Base-by-base conservation (phyloP, 345 rosid species). In the Eutrema yunnanense region DNA sequence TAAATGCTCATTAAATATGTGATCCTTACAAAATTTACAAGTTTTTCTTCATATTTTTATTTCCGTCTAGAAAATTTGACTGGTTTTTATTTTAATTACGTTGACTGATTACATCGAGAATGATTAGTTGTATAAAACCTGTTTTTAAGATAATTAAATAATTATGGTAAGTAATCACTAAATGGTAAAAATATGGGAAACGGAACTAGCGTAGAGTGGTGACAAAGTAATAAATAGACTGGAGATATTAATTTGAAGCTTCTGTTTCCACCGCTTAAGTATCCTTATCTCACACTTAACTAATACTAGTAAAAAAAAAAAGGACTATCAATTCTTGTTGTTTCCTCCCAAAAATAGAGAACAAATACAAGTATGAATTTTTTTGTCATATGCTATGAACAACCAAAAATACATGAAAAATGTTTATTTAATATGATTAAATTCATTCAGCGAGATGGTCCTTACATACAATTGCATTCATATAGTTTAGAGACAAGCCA, bases 371-470 rank as follows among this genome's bases (percentile, higher is more conserved):
- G 10, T 1, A 14, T 33, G 13, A 49, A 7, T 4, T 37, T n/a
- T 59, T 70, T 51, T 40, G 66, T 57, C 62, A 74, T 66, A 32
- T 67, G 48, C 68, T 34, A 51, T 47, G 19, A 50, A 50, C 44
- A 73, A 57, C 62, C 40, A 42, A 59, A 34, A 59, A 74, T 59
- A 16, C 52, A 57, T 53, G 59, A 55, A 64, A 64, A 16, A 11
- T 47, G 4, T 57, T 63, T 48, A 32, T 40, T 47, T 37, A 49
- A 38, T 52, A 11, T 30, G 2, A 44, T 50, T 37, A 59, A 26
- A 74, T 13, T 74, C 62, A 59, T 66, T 59, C 78, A 74, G 41
- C 7, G 32, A 55, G 16, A 57, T 74, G 73, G 78, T 74, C 78
- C 62, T 59, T 67, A 42, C 73, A 67, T 59, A 53, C 78, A 74